phyloP scores from a whole-genome alignment of 495 filamentous ascomycete genomes.

The Hypomontagnella submonticulosa region DNA sequence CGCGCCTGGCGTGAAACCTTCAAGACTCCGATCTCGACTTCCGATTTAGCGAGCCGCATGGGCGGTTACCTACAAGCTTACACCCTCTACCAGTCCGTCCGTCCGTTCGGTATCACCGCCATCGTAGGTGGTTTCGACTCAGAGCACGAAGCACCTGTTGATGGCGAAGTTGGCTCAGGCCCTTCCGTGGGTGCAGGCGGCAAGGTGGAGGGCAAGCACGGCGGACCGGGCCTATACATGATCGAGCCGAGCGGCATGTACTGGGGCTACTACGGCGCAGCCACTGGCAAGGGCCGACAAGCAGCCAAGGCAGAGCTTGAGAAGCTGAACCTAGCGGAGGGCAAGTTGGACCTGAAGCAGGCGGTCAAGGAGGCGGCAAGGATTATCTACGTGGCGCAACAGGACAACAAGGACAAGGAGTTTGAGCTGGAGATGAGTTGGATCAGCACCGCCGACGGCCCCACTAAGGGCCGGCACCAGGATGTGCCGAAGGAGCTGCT shows the following conservation, averaged over 20 bases:
- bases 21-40: slow-evolving; percentile 89
- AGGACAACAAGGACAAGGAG: slow-evolving; percentile 97
- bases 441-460: slow-evolving; percentile 83
- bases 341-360: slow-evolving; percentile 78
- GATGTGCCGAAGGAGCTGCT: slow-evolving; percentile 89
- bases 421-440: slow-evolving; percentile 99
- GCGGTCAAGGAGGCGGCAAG: slow-evolving; percentile 95
- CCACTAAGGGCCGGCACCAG: slow-evolving; percentile 90
- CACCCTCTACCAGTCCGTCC: slow-evolving; percentile 94
- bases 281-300: slow-evolving; percentile 95
- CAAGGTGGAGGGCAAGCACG: slow-evolving; percentile 77
- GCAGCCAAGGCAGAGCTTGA: slow-evolving; percentile 97
- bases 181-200: slow-evolving; percentile 82
- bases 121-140: slow-evolving; percentile 95
- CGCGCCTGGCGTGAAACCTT: slow-evolving; percentile 85
- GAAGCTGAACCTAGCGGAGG: slow-evolving; percentile 89
- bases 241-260: slow-evolving; percentile 96
- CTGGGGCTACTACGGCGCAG: slow-evolving; percentile 99
- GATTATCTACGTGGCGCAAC: slow-evolving; percentile 96
- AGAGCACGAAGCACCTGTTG: slow-evolving; percentile 79
- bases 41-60: slow-evolving; percentile 87
- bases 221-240: slow-evolving; percentile 96
- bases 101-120: slow-evolving; percentile 94
- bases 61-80: slow-evolving; percentile 96
- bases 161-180: slow-evolving; percentile 86